These are phyloP conservation scores for Rubia balearica DNA, from an alignment of 305 asterid species.

Conservation along the genomic window DNA sequence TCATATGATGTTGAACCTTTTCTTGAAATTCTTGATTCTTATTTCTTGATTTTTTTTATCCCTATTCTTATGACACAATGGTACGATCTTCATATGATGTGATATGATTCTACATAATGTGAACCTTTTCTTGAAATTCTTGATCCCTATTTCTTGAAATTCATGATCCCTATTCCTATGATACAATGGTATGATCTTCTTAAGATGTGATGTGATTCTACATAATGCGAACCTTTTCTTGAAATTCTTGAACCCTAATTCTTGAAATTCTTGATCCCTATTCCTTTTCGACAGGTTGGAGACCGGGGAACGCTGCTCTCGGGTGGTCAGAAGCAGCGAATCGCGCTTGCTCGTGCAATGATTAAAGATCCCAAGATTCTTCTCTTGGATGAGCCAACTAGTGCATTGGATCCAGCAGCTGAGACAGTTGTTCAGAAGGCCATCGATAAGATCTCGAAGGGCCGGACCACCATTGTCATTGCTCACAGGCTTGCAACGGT, in stretches of 20 bases:
- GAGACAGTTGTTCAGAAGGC: constrained; percentile 67
- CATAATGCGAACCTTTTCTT: not conserved
- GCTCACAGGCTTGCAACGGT: constrained; percentile 82
- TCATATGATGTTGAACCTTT: not conserved
- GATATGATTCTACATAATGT: not conserved
- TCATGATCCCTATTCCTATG: too few species aligned
- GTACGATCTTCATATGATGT: too few species aligned
- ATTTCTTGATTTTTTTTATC: too few species aligned
- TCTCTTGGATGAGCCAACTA: constrained; percentile 77
- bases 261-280: constrained; percentile 11
- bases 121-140: not conserved
- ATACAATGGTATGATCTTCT: too few species aligned
- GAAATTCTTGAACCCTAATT: not conserved
- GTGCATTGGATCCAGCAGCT: constrained; percentile 70
- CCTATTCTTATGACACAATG: too few species aligned
- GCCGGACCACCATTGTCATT: constrained; percentile 63
- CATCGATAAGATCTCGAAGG: constrained; percentile 57
- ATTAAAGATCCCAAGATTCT: constrained; percentile 65
- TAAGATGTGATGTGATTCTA: not conserved
- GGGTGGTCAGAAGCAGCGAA: constrained; percentile 80
- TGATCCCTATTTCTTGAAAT: too few species aligned
- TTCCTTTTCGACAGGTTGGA: constrained; percentile 48
- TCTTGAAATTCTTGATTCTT: not conserved
- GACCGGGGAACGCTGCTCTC: constrained; percentile 73
- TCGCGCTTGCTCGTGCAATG: constrained; percentile 81